Evolutionary conservation across 345 rosid species (phyloP).

Genomic region (Eucalyptus erythrocorys): DNA sequence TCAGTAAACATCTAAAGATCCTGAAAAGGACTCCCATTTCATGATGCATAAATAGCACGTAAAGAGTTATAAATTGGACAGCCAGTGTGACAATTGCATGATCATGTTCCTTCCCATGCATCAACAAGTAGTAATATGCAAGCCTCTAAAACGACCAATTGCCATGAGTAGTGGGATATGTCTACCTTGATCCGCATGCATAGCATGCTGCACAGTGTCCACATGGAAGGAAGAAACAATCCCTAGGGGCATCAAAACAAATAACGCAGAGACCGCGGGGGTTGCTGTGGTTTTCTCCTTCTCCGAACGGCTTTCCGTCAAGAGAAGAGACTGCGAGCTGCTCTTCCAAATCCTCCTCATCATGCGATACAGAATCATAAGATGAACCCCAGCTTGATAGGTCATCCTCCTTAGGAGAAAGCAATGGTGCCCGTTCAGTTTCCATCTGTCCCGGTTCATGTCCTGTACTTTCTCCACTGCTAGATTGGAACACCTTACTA

Average conservation of each 20-base stretch:
- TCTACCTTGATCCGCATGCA: constrained; percentile 48
- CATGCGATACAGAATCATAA: constrained; percentile 36
- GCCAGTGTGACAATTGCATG: neutral
- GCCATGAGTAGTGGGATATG: neutral
- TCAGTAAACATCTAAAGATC: neutral
- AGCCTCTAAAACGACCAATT: neutral
- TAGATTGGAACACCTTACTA: constrained; percentile 1
- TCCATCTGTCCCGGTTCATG: neutral
- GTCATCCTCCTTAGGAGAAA: constrained; percentile 33
- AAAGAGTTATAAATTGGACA: neutral
- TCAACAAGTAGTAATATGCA: neutral
- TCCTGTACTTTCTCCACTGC: neutral
- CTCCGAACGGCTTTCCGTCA: constrained; percentile 5
- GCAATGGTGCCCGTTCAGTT: constrained; percentile 25
- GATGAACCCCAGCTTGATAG: constrained; percentile 38
- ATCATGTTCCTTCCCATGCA: neutral
- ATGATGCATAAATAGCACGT: neutral
- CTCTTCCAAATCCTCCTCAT: constrained; percentile 29
- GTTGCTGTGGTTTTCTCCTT: constrained; percentile 19
- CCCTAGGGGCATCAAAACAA: constrained; percentile 40
- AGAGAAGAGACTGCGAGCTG: neutral
- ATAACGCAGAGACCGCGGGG: constrained; percentile 12
- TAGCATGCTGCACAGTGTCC: constrained; percentile 59
- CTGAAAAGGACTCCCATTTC: neutral
- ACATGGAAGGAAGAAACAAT: constrained; percentile 64